phyloP scores from a whole-genome alignment of 139 green algal genomes.

The Chlorella ohadii region DNA sequence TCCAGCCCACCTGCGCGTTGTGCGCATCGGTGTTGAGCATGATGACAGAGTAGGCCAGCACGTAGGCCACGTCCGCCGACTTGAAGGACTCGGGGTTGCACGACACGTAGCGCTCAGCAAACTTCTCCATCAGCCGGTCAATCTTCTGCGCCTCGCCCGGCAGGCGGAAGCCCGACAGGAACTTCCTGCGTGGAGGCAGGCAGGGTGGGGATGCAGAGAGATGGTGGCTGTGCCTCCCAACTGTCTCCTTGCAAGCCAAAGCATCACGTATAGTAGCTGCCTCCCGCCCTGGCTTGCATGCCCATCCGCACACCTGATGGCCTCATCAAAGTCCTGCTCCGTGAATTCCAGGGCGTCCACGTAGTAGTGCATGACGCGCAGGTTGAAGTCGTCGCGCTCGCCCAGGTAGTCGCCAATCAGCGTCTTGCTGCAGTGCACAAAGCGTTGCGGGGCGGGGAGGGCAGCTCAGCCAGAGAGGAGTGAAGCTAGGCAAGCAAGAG shows the following conservation, averaged over 20 bases:
- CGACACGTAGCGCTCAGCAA: constrained; percentile 93
- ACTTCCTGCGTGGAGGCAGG: constrained; percentile 45
- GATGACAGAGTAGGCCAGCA: constrained; percentile 98
- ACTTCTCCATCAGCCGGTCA: constrained; percentile 99
- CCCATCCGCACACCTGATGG: constrained; percentile 76
- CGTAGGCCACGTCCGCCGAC: constrained; percentile 96
- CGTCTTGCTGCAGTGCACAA: constrained; percentile 71
- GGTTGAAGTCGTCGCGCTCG: constrained; percentile 87
- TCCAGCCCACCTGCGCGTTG: constrained; percentile 86
- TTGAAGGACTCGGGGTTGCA: constrained; percentile 95
- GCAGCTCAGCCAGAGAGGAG: too few relatives aligned
- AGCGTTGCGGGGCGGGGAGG: too few relatives aligned
- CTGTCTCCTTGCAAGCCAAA: too few relatives aligned
- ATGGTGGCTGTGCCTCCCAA: not conserved
- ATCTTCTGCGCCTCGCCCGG: constrained; percentile 99
- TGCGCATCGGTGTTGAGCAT: constrained; percentile 99
- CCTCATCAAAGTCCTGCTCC: constrained; percentile 88
- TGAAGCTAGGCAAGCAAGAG: too few relatives aligned
- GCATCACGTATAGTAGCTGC: too few relatives aligned
- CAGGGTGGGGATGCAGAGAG: not conserved
- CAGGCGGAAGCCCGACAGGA: constrained; percentile 82
- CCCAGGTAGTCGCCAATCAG: constrained; percentile 97
- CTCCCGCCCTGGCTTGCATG: not conserved
- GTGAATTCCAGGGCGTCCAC: constrained; percentile 95
- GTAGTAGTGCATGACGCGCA: constrained; percentile 98